Evolutionary conservation across 495 filamentous ascomycete genomes (phyloP).

Genomic region (Niebla homalea): DNA sequence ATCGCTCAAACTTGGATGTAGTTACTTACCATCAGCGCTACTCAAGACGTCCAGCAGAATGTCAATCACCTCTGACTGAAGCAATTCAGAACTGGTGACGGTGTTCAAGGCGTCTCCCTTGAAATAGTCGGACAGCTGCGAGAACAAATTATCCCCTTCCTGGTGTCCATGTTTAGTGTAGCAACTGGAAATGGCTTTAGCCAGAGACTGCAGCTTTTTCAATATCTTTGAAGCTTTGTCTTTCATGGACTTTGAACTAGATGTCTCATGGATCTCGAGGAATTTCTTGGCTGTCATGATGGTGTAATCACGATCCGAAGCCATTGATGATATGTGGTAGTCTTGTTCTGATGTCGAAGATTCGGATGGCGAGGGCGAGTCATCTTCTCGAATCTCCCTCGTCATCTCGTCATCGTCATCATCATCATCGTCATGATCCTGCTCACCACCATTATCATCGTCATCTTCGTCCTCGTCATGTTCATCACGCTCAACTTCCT

Average conservation of each 20-base stretch:
- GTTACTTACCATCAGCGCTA: conserved; percentile 35
- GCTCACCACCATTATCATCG: conserved; percentile 35
- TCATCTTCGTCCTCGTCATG: conserved; percentile 28
- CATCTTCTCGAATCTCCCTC: conserved; percentile 48
- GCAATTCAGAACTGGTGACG: conserved; percentile 91
- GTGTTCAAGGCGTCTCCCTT: conserved; percentile 77
- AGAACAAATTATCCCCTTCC: conserved; percentile 53
- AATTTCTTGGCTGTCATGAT: conserved; percentile 65
- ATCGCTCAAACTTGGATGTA: not conserved
- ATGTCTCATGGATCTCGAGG: conserved; percentile 66
- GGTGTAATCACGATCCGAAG: conserved; percentile 58
- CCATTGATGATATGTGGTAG: conserved; percentile 32
- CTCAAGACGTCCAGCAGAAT: conserved; percentile 72
- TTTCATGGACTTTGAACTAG: conserved; percentile 55
- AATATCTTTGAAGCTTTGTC: conserved; percentile 67
- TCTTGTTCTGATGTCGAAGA: conserved; percentile 38
- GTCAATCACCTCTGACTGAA: conserved; percentile 78
- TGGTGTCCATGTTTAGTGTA: conserved; percentile 45
- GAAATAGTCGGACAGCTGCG: conserved; percentile 71
- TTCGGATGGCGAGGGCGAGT: conserved; percentile 55
- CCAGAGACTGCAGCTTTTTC: conserved; percentile 54
- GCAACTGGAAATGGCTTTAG: conserved; percentile 52
- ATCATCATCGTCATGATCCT: conserved; percentile 43
- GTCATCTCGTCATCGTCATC: conserved; percentile 44
- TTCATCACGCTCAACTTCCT: conserved; percentile 6